These are phyloP conservation scores for Cladobotryum mycophilum DNA, from an alignment of 2,329 filamentous ascomycete genomes.

Conservation along the genomic window DNA sequence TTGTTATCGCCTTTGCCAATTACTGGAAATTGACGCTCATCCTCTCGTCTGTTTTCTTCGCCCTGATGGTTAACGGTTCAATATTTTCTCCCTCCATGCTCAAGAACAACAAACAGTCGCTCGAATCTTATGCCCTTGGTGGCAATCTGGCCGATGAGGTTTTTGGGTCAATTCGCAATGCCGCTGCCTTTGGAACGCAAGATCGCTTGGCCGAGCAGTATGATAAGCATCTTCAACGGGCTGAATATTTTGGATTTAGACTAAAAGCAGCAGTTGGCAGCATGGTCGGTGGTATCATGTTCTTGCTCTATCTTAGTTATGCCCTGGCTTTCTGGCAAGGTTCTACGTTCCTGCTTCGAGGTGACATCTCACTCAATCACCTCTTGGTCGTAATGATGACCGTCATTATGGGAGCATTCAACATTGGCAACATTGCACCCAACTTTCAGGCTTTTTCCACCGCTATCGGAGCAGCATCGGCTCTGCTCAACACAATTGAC, in stretches of 20 bases:
- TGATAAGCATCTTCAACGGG: conserved; percentile 64
- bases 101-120: conserved; percentile 70
- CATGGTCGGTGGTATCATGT: conserved; percentile 82
- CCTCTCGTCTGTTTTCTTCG: conserved; percentile 71
- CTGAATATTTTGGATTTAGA: conserved; percentile 69
- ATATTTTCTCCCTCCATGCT: conserved; percentile 67
- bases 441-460: conserved; percentile 83
- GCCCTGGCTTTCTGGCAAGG: conserved; percentile 86
- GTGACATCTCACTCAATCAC: conserved; percentile 58
- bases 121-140: conserved; percentile 75
- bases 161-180: conserved; percentile 86
- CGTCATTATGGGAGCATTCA: conserved; percentile 89
- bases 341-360: conserved; percentile 63
- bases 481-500: conserved; percentile 94
- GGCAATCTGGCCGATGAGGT: conserved; percentile 92
- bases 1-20: conserved; percentile 83
- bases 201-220: conserved; percentile 86
- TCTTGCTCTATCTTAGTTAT: conserved; percentile 80
- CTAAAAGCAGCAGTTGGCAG: conserved; percentile 65
- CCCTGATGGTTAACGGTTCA: conserved; percentile 73
- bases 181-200: conserved; percentile 88
- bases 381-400: conserved; percentile 84
- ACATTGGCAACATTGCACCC: conserved; percentile 79
- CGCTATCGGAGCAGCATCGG: conserved; percentile 74
- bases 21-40: conserved; percentile 94